Percentiles rank a stretch among this genome's conserved stretches.
These are phyloP conservation scores for Saturnispora dispora DNA, from an alignment of 805 yeast species.

Conservation along the genomic window DNA sequence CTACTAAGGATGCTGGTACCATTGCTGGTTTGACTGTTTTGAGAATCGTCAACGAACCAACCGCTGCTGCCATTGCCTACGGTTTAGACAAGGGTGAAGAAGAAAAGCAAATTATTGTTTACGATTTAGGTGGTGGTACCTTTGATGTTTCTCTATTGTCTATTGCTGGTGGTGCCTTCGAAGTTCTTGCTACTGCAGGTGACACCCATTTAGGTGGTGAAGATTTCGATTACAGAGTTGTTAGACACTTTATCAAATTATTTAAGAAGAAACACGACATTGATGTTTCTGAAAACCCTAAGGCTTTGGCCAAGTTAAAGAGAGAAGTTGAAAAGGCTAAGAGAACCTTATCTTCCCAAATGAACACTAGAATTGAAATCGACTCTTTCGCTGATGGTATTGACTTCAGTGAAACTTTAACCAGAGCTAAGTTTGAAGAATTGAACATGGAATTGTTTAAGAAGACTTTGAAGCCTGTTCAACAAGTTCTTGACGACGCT, in stretches of 20 bases:
- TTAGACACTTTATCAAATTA: constrained; percentile 74
- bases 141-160: constrained; percentile 84
- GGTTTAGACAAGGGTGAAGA: constrained; percentile 78
- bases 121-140: constrained; percentile 97
- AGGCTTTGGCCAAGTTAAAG: constrained; percentile 88
- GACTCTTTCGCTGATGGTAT: constrained; percentile 92
- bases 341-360: constrained; percentile 90
- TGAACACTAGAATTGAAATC: constrained; percentile 92
- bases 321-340: constrained; percentile 98
- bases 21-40: constrained; percentile 84
- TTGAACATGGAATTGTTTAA: constrained; percentile 86
- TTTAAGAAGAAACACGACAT: constrained; percentile 90
- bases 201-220: constrained; percentile 98
- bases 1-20: constrained; percentile 88
- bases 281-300: constrained; percentile 71
- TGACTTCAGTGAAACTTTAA: constrained; percentile 89
- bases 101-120: constrained; percentile 85
- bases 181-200: constrained; percentile 91
- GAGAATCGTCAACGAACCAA: constrained; percentile 89
- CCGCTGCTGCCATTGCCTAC: constrained; percentile 97
- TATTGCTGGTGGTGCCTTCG: constrained; percentile 87
- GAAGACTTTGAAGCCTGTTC: constrained; percentile 92
- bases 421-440: constrained; percentile 98
- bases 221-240: constrained; percentile 86
- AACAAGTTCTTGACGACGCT: constrained; percentile 89